A percentile compares a stretch with the other conserved stretches of the same genome.
These are phyloP conservation scores for Aspergillus clavatus DNA, from an alignment of 2,329 filamentous ascomycete species.

Conservation along the genomic window DNA sequence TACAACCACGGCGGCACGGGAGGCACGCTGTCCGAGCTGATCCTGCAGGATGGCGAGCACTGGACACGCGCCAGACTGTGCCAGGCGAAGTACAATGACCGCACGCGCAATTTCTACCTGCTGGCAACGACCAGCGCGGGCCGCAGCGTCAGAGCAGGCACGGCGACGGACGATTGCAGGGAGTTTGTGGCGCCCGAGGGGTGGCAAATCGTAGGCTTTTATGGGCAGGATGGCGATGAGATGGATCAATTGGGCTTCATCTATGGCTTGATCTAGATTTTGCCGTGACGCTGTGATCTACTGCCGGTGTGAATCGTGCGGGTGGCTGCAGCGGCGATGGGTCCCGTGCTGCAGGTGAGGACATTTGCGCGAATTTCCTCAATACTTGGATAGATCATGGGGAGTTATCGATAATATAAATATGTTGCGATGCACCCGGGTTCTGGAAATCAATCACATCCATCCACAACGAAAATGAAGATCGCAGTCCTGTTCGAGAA, in stretches of 20 bases:
- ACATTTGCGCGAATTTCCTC: neutral
- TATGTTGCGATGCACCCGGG: too few species aligned
- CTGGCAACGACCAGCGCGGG: constrained; percentile 50
- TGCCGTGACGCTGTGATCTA: neutral
- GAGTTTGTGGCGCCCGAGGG: constrained; percentile 46
- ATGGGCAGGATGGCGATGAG: constrained; percentile 52
- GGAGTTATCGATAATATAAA: too few species aligned
- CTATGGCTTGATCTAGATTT: constrained; percentile 11
- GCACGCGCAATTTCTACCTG: constrained; percentile 55
- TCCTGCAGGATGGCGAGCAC: constrained; percentile 45
- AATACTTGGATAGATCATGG: too few species aligned
- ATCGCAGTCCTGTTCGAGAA: too few species aligned
- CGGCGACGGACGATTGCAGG: constrained; percentile 45
- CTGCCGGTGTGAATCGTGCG: too few species aligned
- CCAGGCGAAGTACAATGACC: constrained; percentile 43
- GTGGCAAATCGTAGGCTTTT: constrained; percentile 52
- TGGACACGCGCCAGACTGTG: constrained; percentile 50
- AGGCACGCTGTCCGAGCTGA: constrained; percentile 42
- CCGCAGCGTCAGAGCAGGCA: constrained; percentile 44
- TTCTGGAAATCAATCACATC: too few species aligned
- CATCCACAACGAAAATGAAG: too few species aligned
- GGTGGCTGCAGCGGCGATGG: neutral
- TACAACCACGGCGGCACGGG: constrained; percentile 53
- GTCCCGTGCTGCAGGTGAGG: neutral
- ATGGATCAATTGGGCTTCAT: constrained; percentile 50